Base-by-base conservation (phyloP, 768 basidiomycete species). In the Macrocybe gigantea region DNA sequence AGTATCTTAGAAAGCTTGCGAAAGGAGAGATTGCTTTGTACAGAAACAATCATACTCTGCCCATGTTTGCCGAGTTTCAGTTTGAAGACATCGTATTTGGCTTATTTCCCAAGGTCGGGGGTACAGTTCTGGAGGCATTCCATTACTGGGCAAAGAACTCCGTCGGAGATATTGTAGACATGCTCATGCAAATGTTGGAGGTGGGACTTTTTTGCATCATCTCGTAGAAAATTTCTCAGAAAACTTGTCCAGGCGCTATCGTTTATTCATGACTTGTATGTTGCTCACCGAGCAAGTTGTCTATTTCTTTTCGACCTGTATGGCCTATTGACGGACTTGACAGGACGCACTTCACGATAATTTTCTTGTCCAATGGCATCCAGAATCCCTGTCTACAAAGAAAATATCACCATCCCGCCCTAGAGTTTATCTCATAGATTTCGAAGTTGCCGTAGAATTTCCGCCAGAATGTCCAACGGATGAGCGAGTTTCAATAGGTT, bases 281-380 rank as follows among this genome's bases (percentile, higher is more conserved):
- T 65, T 34, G 60, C 62, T 1, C 61, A 65, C 56, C 49, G 60
- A n/a, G 62, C 62, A 44, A 53, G 59, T 53, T 15, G 10, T 33
- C 36, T 8, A 15, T 45, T 33, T 29, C n/a, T 14, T 15, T 7
- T 9, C 37, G 41, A 11, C 10, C 12, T 22, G 48, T 15, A 10
- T 45, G 1, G 2, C 22, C 8, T 22, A 22, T 22, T 22, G 22
- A 22, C 22, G 22, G 22, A 22, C 1, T 41, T 15, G 36, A 11
- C 39, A 66, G 63, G 62, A 66, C 38, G 60, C 62, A 11, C 63
- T 62, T 45, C 50, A 38, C 8, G 61, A 64, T 43, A 66, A 68
- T 46, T 66, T 64, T 41, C 44, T 65, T 3, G 39, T 65, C 3
- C 56, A 68, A 44, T 64, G 59, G 57, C 57, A 63, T 5, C 65